Conservation (phyloP, 192 early-diverging fungal species). For the Podila minutissima region DNA sequence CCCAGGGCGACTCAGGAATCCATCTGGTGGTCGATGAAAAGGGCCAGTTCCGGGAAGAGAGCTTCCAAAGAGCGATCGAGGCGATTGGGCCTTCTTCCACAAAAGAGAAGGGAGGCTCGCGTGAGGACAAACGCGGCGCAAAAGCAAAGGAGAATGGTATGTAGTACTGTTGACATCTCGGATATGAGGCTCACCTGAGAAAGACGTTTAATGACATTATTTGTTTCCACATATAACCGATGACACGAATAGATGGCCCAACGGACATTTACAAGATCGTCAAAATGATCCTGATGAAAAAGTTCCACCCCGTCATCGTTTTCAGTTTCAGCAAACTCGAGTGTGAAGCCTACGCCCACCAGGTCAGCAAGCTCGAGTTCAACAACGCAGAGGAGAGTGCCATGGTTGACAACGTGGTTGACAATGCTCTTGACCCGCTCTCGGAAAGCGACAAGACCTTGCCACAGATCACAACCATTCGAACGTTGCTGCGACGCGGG, state of each 20-base stretch:
- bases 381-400: conserved; percentile 73
- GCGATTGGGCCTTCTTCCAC: conserved; percentile 55
- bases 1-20: conserved; percentile 87
- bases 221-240: not conserved
- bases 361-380: conserved; percentile 90
- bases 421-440: conserved; percentile 82
- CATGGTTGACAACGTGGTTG: conserved; percentile 83
- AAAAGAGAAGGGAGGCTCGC: conserved; percentile 46
- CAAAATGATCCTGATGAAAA: conserved; percentile 91
- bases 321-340: conserved; percentile 94
- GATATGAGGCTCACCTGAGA: too few species aligned
- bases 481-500: conserved; percentile 87
- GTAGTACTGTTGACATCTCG: not conserved
- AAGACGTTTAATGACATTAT: not conserved
- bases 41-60: conserved; percentile 89
- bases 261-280: conserved; percentile 94
- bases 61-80: conserved; percentile 89
- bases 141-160: conserved; percentile 2
- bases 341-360: conserved; percentile 89
- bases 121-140: conserved; percentile 33
- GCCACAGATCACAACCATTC: conserved; percentile 89
- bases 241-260: conserved; percentile 35
- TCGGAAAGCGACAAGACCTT: conserved; percentile 86
- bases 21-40: conserved; percentile 96
- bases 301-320: conserved; percentile 97